Conservation (phyloP, 192 early-diverging fungal species). For the Anaeromyces robustus region DNA sequence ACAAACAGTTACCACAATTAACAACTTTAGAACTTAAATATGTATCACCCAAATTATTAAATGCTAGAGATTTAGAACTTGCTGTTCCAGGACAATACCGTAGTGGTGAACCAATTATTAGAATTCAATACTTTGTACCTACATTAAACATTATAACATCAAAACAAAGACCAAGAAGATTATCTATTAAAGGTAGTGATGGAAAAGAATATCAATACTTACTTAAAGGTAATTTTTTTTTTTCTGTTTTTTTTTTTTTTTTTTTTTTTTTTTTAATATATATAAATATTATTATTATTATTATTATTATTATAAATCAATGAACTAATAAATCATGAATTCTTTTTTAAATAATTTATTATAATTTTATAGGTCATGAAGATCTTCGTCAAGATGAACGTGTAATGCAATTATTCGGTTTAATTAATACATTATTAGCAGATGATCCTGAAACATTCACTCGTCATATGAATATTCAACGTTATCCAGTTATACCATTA, state of each 20-base stretch:
- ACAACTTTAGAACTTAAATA: conserved; percentile 76
- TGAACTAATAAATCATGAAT: no score
- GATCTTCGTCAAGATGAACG: conserved; percentile 97
- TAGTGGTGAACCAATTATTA: conserved; percentile 69
- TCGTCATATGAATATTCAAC: conserved; percentile 75
- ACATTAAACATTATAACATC: conserved; percentile 73
- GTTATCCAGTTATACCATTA: conserved; percentile 81
- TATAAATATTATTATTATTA: background rate
- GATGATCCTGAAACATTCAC: conserved; percentile 76
- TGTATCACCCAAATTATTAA: conserved; percentile 72
- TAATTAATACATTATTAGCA: conserved; percentile 79
- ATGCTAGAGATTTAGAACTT: conserved; percentile 68
- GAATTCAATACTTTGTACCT: conserved; percentile 71
- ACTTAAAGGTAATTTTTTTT: conserved; percentile 73
- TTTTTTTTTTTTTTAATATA: conserved; percentile 4
- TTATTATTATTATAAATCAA: no score
- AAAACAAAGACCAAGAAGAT: conserved; percentile 76
- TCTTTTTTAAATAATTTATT: background rate
- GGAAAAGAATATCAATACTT: conserved; percentile 79
- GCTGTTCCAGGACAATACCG: conserved; percentile 79
- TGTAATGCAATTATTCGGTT: conserved; percentile 95
- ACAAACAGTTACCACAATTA: conserved; percentile 63
- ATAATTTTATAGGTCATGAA: conserved; percentile 47
- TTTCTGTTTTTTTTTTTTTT: conserved; percentile 1
- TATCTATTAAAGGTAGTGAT: conserved; percentile 75